Evolutionary conservation across 495 filamentous ascomycete species (phyloP).

Genomic region (Monascus purpureus): DNA sequence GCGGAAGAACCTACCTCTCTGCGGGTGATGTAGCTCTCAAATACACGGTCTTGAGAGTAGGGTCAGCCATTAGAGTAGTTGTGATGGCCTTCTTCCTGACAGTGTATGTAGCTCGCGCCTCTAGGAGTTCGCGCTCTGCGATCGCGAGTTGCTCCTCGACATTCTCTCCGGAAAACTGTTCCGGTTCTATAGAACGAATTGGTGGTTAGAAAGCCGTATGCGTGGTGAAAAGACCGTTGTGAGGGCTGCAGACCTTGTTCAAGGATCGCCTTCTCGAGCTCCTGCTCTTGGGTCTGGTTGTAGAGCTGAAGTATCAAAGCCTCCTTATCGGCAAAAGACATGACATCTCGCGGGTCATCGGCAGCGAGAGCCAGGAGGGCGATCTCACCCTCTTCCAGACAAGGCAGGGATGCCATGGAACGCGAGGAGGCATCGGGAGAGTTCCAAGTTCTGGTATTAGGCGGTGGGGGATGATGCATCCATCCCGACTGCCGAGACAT

Average conservation of each 20-base stretch:
- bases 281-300: conserved; percentile 53
- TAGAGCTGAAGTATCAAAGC: conserved; percentile 49
- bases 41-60: conserved; percentile 64
- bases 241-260: conserved; percentile 31
- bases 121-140: conserved; percentile 50
- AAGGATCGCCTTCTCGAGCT: conserved; percentile 53
- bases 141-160: conserved; percentile 35
- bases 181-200: conserved; percentile 13
- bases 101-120: conserved; percentile 52
- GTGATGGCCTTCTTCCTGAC: conserved; percentile 53
- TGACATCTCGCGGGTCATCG: conserved; percentile 29
- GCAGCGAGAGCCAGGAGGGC: conserved; percentile 26
- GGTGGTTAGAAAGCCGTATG: too few species aligned
- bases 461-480: neutral
- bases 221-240: too few species aligned
- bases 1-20: conserved; percentile 47
- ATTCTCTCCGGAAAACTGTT: conserved; percentile 24
- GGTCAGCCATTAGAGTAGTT: conserved; percentile 52
- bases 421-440: too few species aligned
- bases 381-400: conserved; percentile 23
- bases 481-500: neutral
- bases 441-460: neutral
- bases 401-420: conserved; percentile 28
- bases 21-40: conserved; percentile 47
- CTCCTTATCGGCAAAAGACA: conserved; percentile 48